Conservation (phyloP, 768 basidiomycete genomes). For the Boletellus ananas region DNA sequence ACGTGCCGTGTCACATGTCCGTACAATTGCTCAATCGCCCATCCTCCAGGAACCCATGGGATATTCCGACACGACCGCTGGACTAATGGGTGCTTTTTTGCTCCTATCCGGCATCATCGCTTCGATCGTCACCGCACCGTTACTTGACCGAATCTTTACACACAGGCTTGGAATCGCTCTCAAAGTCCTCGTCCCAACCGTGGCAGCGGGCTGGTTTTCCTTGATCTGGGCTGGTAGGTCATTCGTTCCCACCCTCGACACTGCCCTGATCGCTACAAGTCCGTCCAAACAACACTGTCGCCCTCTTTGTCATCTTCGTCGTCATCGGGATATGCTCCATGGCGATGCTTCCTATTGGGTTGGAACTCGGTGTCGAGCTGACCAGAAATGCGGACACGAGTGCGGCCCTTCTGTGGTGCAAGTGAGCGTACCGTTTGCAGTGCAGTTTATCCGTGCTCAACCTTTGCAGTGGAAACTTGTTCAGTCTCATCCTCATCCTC, state of each 20-base stretch:
- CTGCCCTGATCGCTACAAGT: slow-evolving; percentile 38
- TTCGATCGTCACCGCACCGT: slow-evolving; percentile 63
- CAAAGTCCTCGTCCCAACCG: slow-evolving; percentile 58
- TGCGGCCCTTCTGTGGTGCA: slow-evolving; percentile 72
- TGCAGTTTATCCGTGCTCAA: neutral
- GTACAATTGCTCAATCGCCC: neutral
- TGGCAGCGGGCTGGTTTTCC: slow-evolving; percentile 63
- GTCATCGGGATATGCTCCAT: slow-evolving; percentile 65
- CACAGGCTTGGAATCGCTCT: slow-evolving; percentile 58
- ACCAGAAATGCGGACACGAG: slow-evolving; percentile 78
- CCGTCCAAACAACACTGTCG: slow-evolving; percentile 54
- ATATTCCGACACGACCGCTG: slow-evolving; percentile 62
- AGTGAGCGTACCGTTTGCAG: slow-evolving; percentile 39
- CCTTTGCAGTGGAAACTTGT: slow-evolving; percentile 54
- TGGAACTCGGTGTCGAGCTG: slow-evolving; percentile 78
- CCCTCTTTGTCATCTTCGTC: slow-evolving; percentile 62
- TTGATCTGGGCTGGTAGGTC: slow-evolving; percentile 76
- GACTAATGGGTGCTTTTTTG: slow-evolving; percentile 66
- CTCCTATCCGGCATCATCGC: slow-evolving; percentile 69
- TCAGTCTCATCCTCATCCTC: slow-evolving; percentile 59
- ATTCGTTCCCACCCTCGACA: neutral
- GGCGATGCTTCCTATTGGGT: slow-evolving; percentile 67
- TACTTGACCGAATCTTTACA: slow-evolving; percentile 82
- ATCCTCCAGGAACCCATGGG: slow-evolving; percentile 59
- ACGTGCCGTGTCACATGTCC: slow-evolving; percentile 17